Percentiles rank a stretch among this genome's conserved stretches.
Evolutionary conservation across 202 grass and related monocot genomes (phyloP).

Genomic region (Musa balbisiana): DNA sequence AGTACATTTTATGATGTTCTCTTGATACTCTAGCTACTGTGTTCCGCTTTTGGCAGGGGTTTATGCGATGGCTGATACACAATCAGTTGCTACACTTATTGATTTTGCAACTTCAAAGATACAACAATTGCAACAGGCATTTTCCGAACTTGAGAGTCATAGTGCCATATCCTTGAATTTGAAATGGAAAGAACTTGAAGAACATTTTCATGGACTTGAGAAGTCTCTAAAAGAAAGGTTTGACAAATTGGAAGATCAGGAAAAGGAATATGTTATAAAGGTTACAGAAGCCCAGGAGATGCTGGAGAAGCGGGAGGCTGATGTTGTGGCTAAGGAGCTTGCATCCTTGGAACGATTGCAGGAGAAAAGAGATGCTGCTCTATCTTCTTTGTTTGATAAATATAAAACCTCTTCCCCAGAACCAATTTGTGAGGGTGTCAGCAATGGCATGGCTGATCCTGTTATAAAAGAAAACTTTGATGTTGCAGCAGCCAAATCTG

Average conservation of each 20-base stretch:
- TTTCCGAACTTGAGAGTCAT: conserved; percentile 72
- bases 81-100: conserved; percentile 67
- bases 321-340: conserved; percentile 75
- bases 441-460: conserved; percentile 17
- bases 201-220: conserved; percentile 86
- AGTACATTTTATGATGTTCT: neutral
- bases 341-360: conserved; percentile 73
- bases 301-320: conserved; percentile 54
- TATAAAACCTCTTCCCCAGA: conserved; percentile 37
- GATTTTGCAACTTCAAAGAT: conserved; percentile 76
- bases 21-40: neutral
- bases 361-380: conserved; percentile 65
- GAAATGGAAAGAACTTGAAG: conserved; percentile 95
- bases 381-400: conserved; percentile 72
- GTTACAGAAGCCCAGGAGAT: conserved; percentile 45
- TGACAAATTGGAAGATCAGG: conserved; percentile 61
- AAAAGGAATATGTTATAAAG: conserved; percentile 53
- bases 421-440: conserved; percentile 18
- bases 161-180: conserved; percentile 68
- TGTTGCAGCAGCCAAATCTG: conserved; percentile 26
- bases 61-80: conserved; percentile 44
- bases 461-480: conserved; percentile 11
- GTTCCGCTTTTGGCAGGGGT: conserved; percentile 8
- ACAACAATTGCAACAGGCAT: conserved; percentile 68
- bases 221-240: conserved; percentile 71